A percentile compares a stretch with the other conserved stretches of the same genome.
These are phyloP conservation scores for Fusarium praegraminearum DNA, from an alignment of 2,329 filamentous ascomycete species.

Conservation along the genomic window DNA sequence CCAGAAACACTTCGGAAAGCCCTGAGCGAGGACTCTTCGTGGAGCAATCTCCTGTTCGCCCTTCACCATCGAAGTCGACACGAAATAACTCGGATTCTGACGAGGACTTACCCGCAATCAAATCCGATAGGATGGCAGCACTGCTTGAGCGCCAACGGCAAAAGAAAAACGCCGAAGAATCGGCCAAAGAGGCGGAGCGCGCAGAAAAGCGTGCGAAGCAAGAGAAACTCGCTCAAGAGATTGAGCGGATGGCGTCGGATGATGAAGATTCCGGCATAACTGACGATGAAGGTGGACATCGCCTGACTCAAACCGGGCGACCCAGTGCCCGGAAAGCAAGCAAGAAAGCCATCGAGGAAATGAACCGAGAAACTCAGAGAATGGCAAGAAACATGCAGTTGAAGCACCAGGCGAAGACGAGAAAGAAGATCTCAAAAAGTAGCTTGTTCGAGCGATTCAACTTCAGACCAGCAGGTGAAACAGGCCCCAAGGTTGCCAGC, in stretches of 20 bases:
- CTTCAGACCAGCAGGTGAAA: slow-evolving; percentile 64
- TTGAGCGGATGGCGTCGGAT: slow-evolving; percentile 53
- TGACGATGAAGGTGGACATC: slow-evolving; percentile 72
- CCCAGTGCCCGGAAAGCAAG: slow-evolving; percentile 83
- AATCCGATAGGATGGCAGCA: slow-evolving; percentile 74
- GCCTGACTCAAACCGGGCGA: slow-evolving; percentile 75
- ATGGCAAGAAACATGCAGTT: slow-evolving; percentile 92
- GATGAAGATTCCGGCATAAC: slow-evolving; percentile 64
- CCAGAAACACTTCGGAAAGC: slow-evolving; percentile 46
- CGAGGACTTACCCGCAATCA: slow-evolving; percentile 59
- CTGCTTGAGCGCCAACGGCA: slow-evolving; percentile 79
- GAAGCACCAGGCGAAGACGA: slow-evolving; percentile 87
- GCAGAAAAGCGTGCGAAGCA: slow-evolving; percentile 57
- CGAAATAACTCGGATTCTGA: slow-evolving; percentile 58
- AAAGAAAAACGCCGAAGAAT: slow-evolving; percentile 76
- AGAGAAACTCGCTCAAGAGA: slow-evolving; percentile 52
- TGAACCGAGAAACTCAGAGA: slow-evolving; percentile 93
- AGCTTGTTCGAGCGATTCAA: slow-evolving; percentile 89
- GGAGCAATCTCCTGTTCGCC: slow-evolving; percentile 60
- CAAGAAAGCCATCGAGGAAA: slow-evolving; percentile 94
- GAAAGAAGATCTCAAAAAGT: slow-evolving; percentile 88
- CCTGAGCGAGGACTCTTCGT: slow-evolving; percentile 66
- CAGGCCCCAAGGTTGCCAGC: slow-evolving; percentile 58
- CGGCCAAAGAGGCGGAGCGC: slow-evolving; percentile 63
- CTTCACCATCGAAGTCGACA: slow-evolving; percentile 48